Evolutionary conservation across 495 filamentous ascomycete genomes (phyloP).

Genomic region (Penicillium turbatum): DNA sequence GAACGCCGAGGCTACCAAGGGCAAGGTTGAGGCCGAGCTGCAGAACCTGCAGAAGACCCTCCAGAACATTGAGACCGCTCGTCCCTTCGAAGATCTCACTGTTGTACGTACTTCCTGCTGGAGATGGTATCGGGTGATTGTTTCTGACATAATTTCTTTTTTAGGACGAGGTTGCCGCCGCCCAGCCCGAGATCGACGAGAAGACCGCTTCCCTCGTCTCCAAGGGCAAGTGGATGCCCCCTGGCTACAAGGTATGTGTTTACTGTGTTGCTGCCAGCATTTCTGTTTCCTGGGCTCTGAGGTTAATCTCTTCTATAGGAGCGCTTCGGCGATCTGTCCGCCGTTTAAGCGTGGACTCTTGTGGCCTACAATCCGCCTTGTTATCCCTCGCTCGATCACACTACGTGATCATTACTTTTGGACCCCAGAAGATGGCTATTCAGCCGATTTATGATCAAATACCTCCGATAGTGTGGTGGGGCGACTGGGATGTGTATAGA

Average conservation of each 20-base stretch:
- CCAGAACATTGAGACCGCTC: conserved; percentile 92
- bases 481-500: conserved; percentile 45
- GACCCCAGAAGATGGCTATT: conserved; percentile 33
- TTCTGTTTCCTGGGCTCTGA: neutral
- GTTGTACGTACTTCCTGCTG: conserved; percentile 66
- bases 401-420: conserved; percentile 33
- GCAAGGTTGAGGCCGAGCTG: conserved; percentile 88
- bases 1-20: conserved; percentile 94
- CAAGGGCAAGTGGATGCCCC: conserved; percentile 95
- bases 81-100: conserved; percentile 95
- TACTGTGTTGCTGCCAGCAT: neutral
- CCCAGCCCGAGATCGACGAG: conserved; percentile 92
- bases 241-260: conserved; percentile 88
- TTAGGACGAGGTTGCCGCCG: conserved; percentile 92
- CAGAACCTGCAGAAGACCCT: conserved; percentile 88
- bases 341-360: conserved; percentile 61
- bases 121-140: neutral
- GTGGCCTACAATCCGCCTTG: conserved; percentile 22
- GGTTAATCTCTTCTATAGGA: conserved; percentile 53
- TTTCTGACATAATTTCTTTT: conserved; percentile 17
- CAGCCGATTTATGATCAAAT: conserved; percentile 20
- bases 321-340: conserved; percentile 94
- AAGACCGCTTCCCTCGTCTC: conserved; percentile 86
- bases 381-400: conserved; percentile 39
- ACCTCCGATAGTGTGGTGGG: conserved; percentile 23